phyloP scores from a whole-genome alignment of 495 filamentous ascomycete species.

The Parathielavia hyrcaniae region DNA sequence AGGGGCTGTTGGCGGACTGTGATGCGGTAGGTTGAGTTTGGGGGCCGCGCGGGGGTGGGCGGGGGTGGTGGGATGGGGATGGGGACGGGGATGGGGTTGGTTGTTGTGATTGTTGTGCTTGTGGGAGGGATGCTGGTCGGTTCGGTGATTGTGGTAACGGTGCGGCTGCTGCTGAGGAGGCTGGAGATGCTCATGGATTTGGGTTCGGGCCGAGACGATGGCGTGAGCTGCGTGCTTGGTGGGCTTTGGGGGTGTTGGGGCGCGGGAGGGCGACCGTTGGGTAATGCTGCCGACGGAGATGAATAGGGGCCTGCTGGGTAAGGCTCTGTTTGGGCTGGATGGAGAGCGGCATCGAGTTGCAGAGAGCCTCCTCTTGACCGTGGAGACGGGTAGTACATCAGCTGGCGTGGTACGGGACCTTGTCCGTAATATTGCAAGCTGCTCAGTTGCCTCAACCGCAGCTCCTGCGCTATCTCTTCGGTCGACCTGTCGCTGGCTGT shows the following conservation, averaged over 20 bases:
- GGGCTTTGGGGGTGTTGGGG: slow-evolving; percentile 24
- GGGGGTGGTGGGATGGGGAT: slow-evolving; percentile 20
- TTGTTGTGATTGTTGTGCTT: too few relatives aligned
- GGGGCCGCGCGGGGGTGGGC: slow-evolving; percentile 9
- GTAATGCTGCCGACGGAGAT: background rate
- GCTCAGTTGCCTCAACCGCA: slow-evolving; percentile 27
- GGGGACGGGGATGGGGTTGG: too few relatives aligned
- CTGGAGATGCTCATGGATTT: slow-evolving; percentile 45
- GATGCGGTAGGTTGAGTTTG: slow-evolving; percentile 41
- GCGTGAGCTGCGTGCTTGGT: slow-evolving; percentile 23
- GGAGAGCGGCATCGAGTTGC: slow-evolving; percentile 17
- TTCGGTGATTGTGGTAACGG: slow-evolving; percentile 33
- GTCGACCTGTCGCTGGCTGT: slow-evolving; percentile 34
- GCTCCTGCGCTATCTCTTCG: slow-evolving; percentile 33
- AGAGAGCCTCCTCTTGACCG: slow-evolving; percentile 20
- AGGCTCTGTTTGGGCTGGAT: slow-evolving; percentile 12
- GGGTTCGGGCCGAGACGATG: slow-evolving; percentile 31
- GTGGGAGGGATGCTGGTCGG: slow-evolving; percentile 30
- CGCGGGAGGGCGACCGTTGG: slow-evolving; percentile 14
- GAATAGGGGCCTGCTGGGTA: slow-evolving; percentile 15
- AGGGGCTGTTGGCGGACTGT: slow-evolving; percentile 83
- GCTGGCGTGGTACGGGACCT: slow-evolving; percentile 22
- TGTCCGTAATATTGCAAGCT: slow-evolving; percentile 22
- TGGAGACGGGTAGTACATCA: slow-evolving; percentile 24
- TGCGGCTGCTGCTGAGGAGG: slow-evolving; percentile 35